Evolutionary conservation across 441 rosid genomes (phyloP).

Genomic region (Gossypium schwendimanii): DNA sequence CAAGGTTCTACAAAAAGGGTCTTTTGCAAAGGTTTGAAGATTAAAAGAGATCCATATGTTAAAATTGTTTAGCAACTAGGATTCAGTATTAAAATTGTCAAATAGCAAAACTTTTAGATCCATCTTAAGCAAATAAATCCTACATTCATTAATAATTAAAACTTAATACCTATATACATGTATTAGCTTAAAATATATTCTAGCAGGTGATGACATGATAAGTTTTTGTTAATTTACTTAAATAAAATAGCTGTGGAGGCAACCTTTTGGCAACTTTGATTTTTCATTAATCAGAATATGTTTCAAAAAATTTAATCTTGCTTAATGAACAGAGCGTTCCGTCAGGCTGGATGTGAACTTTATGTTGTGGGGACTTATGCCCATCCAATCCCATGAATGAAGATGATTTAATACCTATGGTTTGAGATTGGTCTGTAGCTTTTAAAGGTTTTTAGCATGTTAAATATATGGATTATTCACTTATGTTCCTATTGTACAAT

Average conservation of each 20-base stretch:
- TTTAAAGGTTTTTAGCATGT: background rate
- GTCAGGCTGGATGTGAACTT: background rate
- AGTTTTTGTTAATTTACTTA: background rate
- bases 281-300: background rate
- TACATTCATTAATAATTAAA: background rate
- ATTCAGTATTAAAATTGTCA: background rate
- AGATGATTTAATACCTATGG: background rate
- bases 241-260: background rate
- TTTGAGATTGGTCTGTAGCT: background rate
- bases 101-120: background rate
- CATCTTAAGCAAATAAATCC: background rate
- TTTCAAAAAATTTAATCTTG: background rate
- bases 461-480: background rate
- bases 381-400: background rate
- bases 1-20: background rate
- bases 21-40: background rate
- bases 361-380: background rate
- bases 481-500: background rate
- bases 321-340: background rate
- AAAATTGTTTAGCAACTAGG: background rate
- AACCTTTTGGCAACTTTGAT: background rate
- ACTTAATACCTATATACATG: background rate
- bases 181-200: background rate
- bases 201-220: background rate
- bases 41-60: background rate